Base-by-base conservation (phyloP, 108 stramenopile genomes). In the Parmales sp. region DNA sequence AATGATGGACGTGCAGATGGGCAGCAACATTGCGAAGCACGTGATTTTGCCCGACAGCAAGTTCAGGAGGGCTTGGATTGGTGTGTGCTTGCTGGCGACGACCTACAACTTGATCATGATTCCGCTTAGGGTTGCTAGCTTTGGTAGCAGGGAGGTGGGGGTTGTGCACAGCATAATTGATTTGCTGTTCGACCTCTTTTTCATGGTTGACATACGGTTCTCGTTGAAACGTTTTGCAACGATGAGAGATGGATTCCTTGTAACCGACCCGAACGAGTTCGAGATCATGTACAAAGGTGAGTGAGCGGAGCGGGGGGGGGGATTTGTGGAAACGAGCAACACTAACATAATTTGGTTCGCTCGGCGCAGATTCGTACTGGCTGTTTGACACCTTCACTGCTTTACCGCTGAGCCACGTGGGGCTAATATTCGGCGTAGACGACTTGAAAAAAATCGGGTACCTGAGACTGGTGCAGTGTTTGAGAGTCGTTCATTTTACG, bases 91-190 rank as follows among this genome's bases (percentile, higher is more conserved):
- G 39, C 1, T 64, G 0, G 51, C 51, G 13, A 34, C 66, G 18
- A n/a, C 75, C 19, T 75, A 70, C 38, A 20, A 54, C n/a, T 46
- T 76, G 9, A 25, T 76, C 1, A 37, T 64, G 0, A 54, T 78
- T 7, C 83, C 83, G 2, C 46, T 64, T 43, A 46, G 70, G 25
- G 71, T 76, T 37, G n/a, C n/a, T n/a, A 76, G 74, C 7, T 82
- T 80, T 38, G 22, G 51, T 0, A 38, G 51, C n/a, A 48, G 18
- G 13, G 13, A 48, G 5, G 41, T 74, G 37, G 19, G 34, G 23
- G 23, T 66, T 16, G 43, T 19, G 2, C 41, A 22, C 36, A 70
- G 74, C 39, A 2, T 68, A 0, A 23, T 79, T 46, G 81, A 82
- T 49, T 22, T 64, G 2, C 0, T 71, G 2, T 39, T 76, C 3